Conservation (phyloP, 2,329 filamentous ascomycete species). For the Tolypocladium tropicale region DNA sequence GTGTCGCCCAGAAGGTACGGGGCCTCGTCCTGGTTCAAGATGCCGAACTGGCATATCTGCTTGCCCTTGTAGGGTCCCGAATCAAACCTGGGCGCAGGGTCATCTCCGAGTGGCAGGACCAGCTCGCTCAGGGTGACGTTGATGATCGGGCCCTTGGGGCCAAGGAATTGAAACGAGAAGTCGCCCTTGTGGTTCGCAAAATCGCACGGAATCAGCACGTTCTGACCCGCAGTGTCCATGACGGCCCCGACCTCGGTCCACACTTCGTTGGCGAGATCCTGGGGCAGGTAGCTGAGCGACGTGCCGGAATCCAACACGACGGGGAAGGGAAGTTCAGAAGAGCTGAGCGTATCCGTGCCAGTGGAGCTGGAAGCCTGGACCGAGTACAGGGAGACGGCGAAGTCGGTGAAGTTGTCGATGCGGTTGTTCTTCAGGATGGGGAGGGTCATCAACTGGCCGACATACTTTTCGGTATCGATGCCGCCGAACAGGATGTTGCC, state of each 20-base stretch:
- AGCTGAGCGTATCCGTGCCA: slow-evolving; percentile 37
- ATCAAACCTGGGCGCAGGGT: slow-evolving; percentile 22
- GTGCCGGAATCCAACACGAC: slow-evolving; percentile 67
- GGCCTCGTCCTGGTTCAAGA: slow-evolving; percentile 35
- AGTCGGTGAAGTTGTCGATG: slow-evolving; percentile 31
- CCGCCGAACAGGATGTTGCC: slow-evolving; percentile 72
- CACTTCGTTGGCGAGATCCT: slow-evolving; percentile 42
- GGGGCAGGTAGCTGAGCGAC: slow-evolving; percentile 60
- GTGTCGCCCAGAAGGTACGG: slow-evolving; percentile 45
- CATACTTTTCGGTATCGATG: slow-evolving; percentile 67
- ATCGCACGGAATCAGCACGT: slow-evolving; percentile 40
- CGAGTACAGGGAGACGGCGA: slow-evolving; percentile 37
- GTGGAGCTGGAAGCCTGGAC: slow-evolving; percentile 35
- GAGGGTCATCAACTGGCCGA: slow-evolving; percentile 50
- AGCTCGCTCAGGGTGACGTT: slow-evolving; percentile 45
- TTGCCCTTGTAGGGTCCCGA: slow-evolving; percentile 33
- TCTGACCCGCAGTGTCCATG: slow-evolving; percentile 24
- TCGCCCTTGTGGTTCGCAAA: slow-evolving; percentile 32
- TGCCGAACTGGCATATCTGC: slow-evolving; percentile 43
- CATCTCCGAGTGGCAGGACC: slow-evolving; percentile 34
- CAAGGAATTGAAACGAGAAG: slow-evolving; percentile 46
- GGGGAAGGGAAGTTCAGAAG: slow-evolving; percentile 34
- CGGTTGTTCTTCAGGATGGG: slow-evolving; percentile 38
- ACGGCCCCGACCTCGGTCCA: slow-evolving; percentile 45
- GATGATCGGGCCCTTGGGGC: slow-evolving; percentile 35